phyloP scores from a whole-genome alignment of 1,284 basidiomycete species.

The Tilletiopsis washingtonensis region DNA sequence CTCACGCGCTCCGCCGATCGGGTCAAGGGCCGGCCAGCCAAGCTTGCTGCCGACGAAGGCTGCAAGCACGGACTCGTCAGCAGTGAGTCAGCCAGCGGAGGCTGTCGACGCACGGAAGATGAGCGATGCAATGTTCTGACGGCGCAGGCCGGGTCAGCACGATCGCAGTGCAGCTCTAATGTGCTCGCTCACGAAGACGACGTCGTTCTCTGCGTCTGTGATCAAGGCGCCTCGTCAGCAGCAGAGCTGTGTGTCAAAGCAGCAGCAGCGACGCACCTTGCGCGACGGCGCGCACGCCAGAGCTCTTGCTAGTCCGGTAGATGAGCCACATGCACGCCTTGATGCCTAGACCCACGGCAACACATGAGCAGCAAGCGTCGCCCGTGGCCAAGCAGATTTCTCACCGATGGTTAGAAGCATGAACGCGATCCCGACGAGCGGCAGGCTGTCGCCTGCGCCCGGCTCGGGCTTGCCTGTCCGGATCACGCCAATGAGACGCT shows the following conservation, averaged over 20 bases:
- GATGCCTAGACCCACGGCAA: too few relatives aligned
- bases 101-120: conserved; percentile 47
- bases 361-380: too few relatives aligned
- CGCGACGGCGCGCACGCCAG: conserved; percentile 47
- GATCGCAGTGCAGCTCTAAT: not conserved
- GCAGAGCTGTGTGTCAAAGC: not conserved
- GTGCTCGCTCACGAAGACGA: conserved; percentile 46
- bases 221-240: not conserved
- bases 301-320: conserved; percentile 47
- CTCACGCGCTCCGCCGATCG: conserved; percentile 27
- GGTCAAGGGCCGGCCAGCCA: conserved; percentile 33
- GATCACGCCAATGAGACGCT: conserved; percentile 35
- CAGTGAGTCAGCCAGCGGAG: not conserved
- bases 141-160: not conserved
- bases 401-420: conserved; percentile 54
- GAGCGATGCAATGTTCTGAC: conserved; percentile 52
- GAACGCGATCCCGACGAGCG: conserved; percentile 40
- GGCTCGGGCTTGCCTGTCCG: conserved; percentile 23
- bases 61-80: not conserved
- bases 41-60: conserved; percentile 46
- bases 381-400: too few relatives aligned
- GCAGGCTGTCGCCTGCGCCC: conserved; percentile 20
- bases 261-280: conserved; percentile 15
- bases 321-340: conserved; percentile 52
- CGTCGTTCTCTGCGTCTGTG: conserved; percentile 53